Percentiles rank a stretch among this genome's conserved stretches.
These are phyloP conservation scores for Pseudozyma flocculosa DNA, from an alignment of 1,284 basidiomycete genomes.

Conservation along the genomic window DNA sequence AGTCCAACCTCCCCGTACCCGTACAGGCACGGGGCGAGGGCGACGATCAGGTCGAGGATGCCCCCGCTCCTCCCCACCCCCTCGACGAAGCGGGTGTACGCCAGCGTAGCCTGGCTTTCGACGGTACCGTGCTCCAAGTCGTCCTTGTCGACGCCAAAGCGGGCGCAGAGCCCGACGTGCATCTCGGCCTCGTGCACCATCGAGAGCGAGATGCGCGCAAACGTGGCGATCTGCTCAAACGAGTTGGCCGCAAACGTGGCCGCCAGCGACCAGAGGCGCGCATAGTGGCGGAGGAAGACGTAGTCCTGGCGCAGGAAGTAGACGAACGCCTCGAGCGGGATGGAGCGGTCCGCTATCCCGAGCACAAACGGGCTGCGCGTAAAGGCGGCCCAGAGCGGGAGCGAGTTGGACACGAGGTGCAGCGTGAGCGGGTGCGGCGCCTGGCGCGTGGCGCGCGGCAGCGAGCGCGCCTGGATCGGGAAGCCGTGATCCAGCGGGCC, in stretches of 20 bases:
- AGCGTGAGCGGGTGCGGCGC: constrained; percentile 32
- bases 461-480: constrained; percentile 60
- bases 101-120: constrained; percentile 48
- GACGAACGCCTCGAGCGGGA: constrained; percentile 69
- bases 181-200: constrained; percentile 42
- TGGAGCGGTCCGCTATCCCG: constrained; percentile 71
- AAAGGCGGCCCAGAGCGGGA: constrained; percentile 50
- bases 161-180: constrained; percentile 41
- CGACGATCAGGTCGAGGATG: constrained; percentile 72
- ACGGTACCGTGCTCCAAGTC: constrained; percentile 31
- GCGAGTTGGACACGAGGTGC: constrained; percentile 41
- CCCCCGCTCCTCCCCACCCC: constrained; percentile 63
- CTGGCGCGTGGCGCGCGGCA: constrained; percentile 12
- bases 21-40: constrained; percentile 79
- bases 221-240: constrained; percentile 68
- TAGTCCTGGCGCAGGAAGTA: constrained; percentile 77
- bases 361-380: constrained; percentile 76
- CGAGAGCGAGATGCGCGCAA: constrained; percentile 63
- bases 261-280: constrained; percentile 66
- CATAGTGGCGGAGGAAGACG: constrained; percentile 62
- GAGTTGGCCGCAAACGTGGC: constrained; percentile 60
- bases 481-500: constrained; percentile 88
- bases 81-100: constrained; percentile 52
- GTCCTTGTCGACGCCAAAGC: constrained; percentile 25
- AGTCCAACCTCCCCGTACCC: constrained; percentile 94